These are phyloP conservation scores for Podaxis sp. DNA, from an alignment of 768 basidiomycete species.

Conservation along the genomic window DNA sequence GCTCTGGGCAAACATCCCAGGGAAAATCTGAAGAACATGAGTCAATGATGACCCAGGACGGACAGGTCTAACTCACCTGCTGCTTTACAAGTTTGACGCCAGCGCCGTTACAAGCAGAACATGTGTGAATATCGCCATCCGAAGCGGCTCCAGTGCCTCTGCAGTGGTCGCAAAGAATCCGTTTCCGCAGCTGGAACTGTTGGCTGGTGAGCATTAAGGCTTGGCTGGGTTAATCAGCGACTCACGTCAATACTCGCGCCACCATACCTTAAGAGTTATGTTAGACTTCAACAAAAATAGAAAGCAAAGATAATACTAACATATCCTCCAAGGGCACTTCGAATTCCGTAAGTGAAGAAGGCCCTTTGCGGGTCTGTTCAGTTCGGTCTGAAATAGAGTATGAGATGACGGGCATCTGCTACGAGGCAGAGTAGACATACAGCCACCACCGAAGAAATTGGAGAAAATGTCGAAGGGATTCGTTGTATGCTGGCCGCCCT, in stretches of 20 bases:
- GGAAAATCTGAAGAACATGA: conserved; percentile 62
- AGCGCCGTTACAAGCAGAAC: conserved; percentile 77
- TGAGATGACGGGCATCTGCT: neutral
- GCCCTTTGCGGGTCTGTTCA: conserved; percentile 73
- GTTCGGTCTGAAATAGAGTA: conserved; percentile 36
- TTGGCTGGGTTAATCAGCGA: conserved; percentile 18
- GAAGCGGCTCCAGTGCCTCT: conserved; percentile 93
- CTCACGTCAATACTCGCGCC: conserved; percentile 82
- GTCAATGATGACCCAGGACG: neutral
- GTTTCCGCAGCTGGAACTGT: conserved; percentile 91
- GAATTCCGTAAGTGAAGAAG: conserved; percentile 74
- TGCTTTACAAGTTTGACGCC: conserved; percentile 86
- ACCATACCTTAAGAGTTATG: conserved; percentile 57
- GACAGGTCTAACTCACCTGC: conserved; percentile 42
- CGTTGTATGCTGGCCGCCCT: conserved; percentile 73
- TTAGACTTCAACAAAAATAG: conserved; percentile 12
- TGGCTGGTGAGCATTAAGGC: conserved; percentile 10
- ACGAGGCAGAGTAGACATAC: conserved; percentile 37
- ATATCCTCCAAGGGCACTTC: conserved; percentile 88
- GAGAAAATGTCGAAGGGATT: conserved; percentile 97
- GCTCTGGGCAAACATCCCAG: conserved; percentile 92
- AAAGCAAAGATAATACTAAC: conserved; percentile 33
- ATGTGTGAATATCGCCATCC: conserved; percentile 84
- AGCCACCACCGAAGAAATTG: conserved; percentile 85
- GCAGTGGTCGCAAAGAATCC: conserved; percentile 94